Conservation (phyloP, 2,329 filamentous ascomycete genomes). For the Stemphylium lycopersici region DNA sequence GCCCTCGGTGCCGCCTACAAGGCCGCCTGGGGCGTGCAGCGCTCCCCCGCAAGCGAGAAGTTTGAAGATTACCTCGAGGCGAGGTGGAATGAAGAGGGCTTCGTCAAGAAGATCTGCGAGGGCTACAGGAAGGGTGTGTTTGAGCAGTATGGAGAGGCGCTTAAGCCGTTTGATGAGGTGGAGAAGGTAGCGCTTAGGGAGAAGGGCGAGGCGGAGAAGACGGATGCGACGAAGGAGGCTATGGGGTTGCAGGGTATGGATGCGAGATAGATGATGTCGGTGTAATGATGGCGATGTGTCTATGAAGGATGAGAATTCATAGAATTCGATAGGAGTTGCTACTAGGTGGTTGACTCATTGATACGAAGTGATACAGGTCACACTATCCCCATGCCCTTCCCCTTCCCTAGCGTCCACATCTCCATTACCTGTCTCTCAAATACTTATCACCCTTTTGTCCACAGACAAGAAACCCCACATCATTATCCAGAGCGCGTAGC, state of each 20-base stretch:
- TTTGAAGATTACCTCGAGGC: conserved; percentile 87
- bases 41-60: conserved; percentile 64
- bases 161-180: conserved; percentile 67
- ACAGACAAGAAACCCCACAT: no score
- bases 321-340: no score
- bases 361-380: no score
- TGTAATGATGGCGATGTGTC: not conserved
- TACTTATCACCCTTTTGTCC: no score
- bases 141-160: conserved; percentile 75
- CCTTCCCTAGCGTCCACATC: no score
- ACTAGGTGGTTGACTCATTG: no score
- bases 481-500: no score
- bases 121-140: conserved; percentile 80
- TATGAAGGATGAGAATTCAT: no score
- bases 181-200: conserved; percentile 14
- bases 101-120: conserved; percentile 80
- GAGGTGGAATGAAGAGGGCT: conserved; percentile 84
- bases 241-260: conserved; percentile 11
- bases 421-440: no score
- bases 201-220: conserved; percentile 10
- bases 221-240: conserved; percentile 2
- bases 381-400: no score
- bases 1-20: conserved; percentile 94
- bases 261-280: not conserved
- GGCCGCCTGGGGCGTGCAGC: conserved; percentile 88